Percentiles rank a stretch among this genome's conserved stretches.
Evolutionary conservation across 768 basidiomycete genomes (phyloP).

Genomic region (Phylloporus sp.): DNA sequence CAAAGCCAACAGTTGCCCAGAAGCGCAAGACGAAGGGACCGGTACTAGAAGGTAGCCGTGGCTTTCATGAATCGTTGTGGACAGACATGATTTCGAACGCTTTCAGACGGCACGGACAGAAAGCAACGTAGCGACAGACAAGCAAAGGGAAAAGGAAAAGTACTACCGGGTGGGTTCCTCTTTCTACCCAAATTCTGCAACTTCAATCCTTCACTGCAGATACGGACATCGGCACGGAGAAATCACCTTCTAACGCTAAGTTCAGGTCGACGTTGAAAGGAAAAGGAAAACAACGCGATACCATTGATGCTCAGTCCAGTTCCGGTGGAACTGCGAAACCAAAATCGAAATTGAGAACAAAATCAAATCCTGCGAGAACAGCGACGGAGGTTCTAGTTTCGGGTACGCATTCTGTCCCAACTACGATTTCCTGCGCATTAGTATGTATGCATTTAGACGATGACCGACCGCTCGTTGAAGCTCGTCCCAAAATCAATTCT

Average conservation of each 20-base stretch:
- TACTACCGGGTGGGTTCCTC: constrained; percentile 1
- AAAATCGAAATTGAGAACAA: constrained; percentile 5
- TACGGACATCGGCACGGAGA: constrained; percentile 2
- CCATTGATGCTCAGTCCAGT: background rate
- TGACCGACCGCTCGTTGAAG: constrained; percentile 26
- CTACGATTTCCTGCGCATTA: background rate
- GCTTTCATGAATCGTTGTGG: background rate
- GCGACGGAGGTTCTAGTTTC: constrained; percentile 11
- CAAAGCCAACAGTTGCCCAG: constrained; percentile 2
- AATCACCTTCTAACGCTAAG: background rate
- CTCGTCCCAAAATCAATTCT: constrained; percentile 7
- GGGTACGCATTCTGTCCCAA: constrained; percentile 4
- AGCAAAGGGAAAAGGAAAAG: constrained; percentile 12
- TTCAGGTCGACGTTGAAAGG: constrained; percentile 6
- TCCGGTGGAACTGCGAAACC: constrained; percentile 1
- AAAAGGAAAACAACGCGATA: constrained; percentile 3
- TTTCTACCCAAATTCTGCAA: background rate
- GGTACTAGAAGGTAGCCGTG: constrained; percentile 3
- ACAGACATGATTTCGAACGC: background rate
- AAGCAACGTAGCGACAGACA: constrained; percentile 13
- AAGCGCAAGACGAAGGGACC: constrained; percentile 10
- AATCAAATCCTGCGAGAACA: constrained; percentile 2
- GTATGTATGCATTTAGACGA: constrained; percentile 20
- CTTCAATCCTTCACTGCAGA: background rate
- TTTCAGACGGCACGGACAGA: background rate